phyloP scores from a whole-genome alignment of 2,329 filamentous ascomycete genomes.

The Epichloe uncinata region DNA sequence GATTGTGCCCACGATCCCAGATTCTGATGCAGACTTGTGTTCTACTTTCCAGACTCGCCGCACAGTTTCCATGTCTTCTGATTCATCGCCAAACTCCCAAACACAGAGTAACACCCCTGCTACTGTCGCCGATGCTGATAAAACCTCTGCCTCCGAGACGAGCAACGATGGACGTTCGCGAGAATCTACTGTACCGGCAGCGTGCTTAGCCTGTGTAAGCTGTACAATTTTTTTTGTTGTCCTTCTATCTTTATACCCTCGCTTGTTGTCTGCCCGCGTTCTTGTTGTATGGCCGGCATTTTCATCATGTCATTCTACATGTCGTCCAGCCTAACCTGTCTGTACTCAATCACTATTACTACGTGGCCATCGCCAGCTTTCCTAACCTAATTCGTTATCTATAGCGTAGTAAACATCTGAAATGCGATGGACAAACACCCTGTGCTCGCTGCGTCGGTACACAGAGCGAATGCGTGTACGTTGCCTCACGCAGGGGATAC shows the following conservation, averaged over 20 bases:
- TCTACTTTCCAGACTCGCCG: not conserved
- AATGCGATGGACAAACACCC: constrained; percentile 58
- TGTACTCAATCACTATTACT: not conserved
- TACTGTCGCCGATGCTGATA: not conserved
- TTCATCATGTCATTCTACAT: not conserved
- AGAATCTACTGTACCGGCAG: constrained; percentile 31
- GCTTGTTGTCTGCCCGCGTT: not conserved
- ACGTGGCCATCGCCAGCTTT: not conserved
- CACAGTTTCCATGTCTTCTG: constrained; percentile 2
- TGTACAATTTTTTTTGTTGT: not conserved
- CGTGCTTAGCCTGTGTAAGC: constrained; percentile 42
- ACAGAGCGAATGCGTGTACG: constrained; percentile 53
- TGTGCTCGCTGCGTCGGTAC: constrained; percentile 53
- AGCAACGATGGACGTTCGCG: constrained; percentile 10
- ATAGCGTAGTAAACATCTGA: constrained; percentile 54
- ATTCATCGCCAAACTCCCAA: constrained; percentile 5
- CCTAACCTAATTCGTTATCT: not conserved
- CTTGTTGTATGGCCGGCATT: not conserved
- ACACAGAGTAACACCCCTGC: constrained; percentile 1
- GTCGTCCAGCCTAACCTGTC: not conserved
- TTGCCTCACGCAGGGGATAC: constrained; percentile 62
- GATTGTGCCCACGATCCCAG: constrained; percentile 1
- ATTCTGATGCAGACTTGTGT: not conserved
- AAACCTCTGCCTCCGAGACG: constrained; percentile 3
- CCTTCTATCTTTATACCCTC: not conserved